Evolutionary conservation across 2,329 filamentous ascomycete genomes (phyloP).

Genomic region (Ciborinia camelliae): DNA sequence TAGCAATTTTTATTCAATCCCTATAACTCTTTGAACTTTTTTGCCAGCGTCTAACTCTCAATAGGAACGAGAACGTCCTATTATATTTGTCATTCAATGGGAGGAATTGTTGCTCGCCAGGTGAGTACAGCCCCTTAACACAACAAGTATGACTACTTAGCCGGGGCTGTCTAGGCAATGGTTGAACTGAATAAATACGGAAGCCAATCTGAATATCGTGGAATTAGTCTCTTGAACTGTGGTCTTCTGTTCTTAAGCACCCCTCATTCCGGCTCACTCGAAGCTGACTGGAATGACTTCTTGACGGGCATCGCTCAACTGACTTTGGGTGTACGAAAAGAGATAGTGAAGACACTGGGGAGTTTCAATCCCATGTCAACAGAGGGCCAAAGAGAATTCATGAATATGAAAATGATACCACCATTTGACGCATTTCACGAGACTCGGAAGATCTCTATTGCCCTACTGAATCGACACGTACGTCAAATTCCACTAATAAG

Average conservation of each 20-base stretch:
- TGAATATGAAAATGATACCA: not conserved
- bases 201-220: not conserved
- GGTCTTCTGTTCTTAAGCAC: not conserved
- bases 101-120: not conserved
- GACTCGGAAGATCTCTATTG: not conserved
- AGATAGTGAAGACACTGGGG: not conserved
- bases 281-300: conserved; percentile 1
- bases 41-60: not conserved
- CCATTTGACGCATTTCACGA: not conserved
- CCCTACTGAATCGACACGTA: not conserved
- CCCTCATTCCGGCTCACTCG: not conserved
- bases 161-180: not conserved
- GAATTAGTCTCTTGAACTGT: not conserved
- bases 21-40: not conserved
- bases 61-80: conserved; percentile 3
- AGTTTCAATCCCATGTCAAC: not conserved
- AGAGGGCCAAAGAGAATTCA: not conserved
- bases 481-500: not conserved
- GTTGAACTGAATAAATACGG: not conserved
- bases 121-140: not conserved
- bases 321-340: not conserved
- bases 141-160: not conserved
- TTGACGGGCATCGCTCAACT: not conserved
- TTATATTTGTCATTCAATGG: conserved; percentile 5
- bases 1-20: not conserved